A percentile compares a stretch with the other conserved stretches of the same genome.
phyloP scores from a whole-genome alignment of 345 rosid genomes.

The Cardamine resedifolia region DNA sequence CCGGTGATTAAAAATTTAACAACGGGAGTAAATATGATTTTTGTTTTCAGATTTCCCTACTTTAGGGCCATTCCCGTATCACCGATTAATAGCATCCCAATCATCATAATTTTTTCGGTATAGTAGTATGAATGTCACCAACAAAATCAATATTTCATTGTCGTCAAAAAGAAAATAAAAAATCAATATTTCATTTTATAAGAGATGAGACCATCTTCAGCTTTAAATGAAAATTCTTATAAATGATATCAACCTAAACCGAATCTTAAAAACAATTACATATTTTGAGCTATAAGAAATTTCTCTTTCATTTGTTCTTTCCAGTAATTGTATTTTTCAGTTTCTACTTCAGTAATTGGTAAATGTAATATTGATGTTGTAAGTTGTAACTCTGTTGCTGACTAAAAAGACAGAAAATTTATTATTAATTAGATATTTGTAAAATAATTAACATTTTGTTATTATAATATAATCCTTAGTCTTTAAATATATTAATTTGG shows the following conservation, averaged over 20 bases:
- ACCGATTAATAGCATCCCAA: neutral
- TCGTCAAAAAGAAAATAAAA: too few species aligned
- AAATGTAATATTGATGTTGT: neutral
- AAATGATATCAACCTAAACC: neutral
- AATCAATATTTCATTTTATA: too few species aligned
- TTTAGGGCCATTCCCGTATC: neutral
- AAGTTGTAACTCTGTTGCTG: neutral
- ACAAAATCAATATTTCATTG: too few species aligned
- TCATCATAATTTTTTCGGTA: neutral
- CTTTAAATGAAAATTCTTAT: neutral
- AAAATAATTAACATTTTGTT: neutral
- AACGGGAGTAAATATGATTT: neutral
- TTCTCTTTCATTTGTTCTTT: neutral
- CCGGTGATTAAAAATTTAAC: neutral
- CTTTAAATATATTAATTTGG: neutral
- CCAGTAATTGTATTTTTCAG: neutral
- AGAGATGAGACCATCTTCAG: neutral
- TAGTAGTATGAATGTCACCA: too few species aligned
- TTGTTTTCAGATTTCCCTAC: neutral
- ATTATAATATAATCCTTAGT: too few species aligned
- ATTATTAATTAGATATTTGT: neutral
- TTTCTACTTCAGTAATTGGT: neutral
- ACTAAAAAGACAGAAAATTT: neutral
- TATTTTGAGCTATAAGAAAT: too few species aligned
- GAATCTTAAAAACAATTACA: neutral